These are phyloP conservation scores for Neurospora hispaniola DNA, from an alignment of 495 filamentous ascomycete genomes.

Conservation along the genomic window DNA sequence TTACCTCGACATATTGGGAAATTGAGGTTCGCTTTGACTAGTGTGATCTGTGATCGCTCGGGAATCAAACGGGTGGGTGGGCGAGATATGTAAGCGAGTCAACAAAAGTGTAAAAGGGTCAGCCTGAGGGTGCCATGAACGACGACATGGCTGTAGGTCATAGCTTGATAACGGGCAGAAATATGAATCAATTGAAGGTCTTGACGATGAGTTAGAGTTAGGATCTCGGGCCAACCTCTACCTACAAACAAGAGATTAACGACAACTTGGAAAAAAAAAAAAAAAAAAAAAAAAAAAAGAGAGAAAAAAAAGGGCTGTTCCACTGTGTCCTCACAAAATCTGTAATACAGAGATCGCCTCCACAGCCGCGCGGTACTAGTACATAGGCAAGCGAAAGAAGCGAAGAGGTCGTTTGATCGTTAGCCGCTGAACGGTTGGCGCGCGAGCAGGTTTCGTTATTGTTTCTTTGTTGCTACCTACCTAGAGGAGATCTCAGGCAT, in stretches of 20 bases:
- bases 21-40: not conserved
- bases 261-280: too few species aligned
- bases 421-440: not conserved
- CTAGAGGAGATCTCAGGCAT: not conserved
- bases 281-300: too few species aligned
- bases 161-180: not conserved
- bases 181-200: not conserved
- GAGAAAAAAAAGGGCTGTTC: too few species aligned
- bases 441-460: not conserved
- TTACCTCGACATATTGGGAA: not conserved
- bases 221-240: not conserved
- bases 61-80: not conserved
- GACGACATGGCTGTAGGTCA: not conserved
- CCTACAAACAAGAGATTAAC: too few species aligned
- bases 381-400: not conserved
- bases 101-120: not conserved
- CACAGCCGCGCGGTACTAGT: not conserved
- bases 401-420: not conserved
- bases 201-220: not conserved
- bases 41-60: not conserved
- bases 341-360: not conserved
- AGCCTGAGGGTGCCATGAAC: not conserved
- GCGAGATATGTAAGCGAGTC: not conserved
- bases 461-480: not conserved
- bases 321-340: not conserved